These are phyloP conservation scores for Talaromyces adpressus DNA, from an alignment of 495 filamentous ascomycete species.

Conservation along the genomic window DNA sequence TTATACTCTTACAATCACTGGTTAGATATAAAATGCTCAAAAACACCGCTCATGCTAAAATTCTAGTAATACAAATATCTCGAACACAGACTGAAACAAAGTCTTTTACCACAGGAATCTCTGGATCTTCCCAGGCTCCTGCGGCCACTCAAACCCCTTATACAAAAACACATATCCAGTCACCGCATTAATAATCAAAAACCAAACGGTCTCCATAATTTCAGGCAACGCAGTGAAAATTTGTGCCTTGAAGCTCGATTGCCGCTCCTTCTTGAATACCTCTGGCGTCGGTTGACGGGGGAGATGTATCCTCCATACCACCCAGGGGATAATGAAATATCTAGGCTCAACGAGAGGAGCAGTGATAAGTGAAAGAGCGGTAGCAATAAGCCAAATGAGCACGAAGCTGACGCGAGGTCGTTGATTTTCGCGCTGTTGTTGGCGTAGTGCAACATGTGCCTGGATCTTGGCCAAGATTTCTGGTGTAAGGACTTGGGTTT, in stretches of 20 bases:
- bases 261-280: conserved; percentile 11
- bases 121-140: conserved; percentile 74
- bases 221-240: conserved; percentile 35
- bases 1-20: neutral
- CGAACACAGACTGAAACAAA: neutral
- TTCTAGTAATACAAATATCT: conserved; percentile 4
- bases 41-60: neutral
- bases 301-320: conserved; percentile 83
- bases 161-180: conserved; percentile 80
- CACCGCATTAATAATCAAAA: conserved; percentile 58
- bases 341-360: conserved; percentile 90
- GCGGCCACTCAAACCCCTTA: conserved; percentile 71
- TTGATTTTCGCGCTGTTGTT: conserved; percentile 23
- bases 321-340: conserved; percentile 93
- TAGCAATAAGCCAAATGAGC: conserved; percentile 64
- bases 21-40: too few species aligned
- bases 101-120: conserved; percentile 80
- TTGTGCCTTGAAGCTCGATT: conserved; percentile 19
- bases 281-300: conserved; percentile 38
- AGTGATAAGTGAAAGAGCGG: conserved; percentile 68
- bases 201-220: conserved; percentile 73
- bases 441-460: conserved; percentile 27
- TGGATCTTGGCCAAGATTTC: conserved; percentile 29
- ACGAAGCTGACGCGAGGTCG: conserved; percentile 45
- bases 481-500: conserved; percentile 14